Evolutionary conservation across 805 yeast species (phyloP).

Genomic region (Cyberlindnera nakhonratchasimensis): DNA sequence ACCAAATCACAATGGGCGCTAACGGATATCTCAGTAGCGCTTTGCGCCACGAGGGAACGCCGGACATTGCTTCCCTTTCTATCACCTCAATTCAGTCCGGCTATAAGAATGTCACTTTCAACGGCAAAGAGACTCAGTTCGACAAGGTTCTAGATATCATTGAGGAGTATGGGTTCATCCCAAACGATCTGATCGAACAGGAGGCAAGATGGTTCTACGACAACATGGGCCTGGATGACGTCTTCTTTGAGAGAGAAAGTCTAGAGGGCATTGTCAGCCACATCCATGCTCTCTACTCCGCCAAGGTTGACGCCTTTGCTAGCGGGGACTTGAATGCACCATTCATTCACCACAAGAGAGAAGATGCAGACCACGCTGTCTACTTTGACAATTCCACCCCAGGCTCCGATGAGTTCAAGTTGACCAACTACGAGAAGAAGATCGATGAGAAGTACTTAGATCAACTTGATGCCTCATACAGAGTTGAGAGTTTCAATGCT

Average conservation of each 20-base stretch:
- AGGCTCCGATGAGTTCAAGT: conserved; percentile 39
- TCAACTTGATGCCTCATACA: conserved; percentile 46
- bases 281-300: conserved; percentile 85
- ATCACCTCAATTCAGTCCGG: conserved; percentile 48
- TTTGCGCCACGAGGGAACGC: conserved; percentile 15
- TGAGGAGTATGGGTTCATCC: conserved; percentile 84
- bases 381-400: conserved; percentile 74
- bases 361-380: conserved; percentile 82
- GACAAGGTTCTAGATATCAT: conserved; percentile 77
- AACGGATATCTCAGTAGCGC: background rate
- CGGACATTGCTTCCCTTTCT: conserved; percentile 39
- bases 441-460: conserved; percentile 84
- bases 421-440: conserved; percentile 60
- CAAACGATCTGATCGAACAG: conserved; percentile 76
- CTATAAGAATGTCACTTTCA: conserved; percentile 71
- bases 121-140: conserved; percentile 77
- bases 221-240: conserved; percentile 84
- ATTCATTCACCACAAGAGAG: conserved; percentile 74
- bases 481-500: conserved; percentile 79
- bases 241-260: conserved; percentile 83
- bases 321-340: conserved; percentile 50
- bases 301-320: conserved; percentile 87
- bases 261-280: conserved; percentile 78
- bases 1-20: background rate
- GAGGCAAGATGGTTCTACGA: conserved; percentile 92